Base-by-base conservation (phyloP, 805 yeast genomes). In the Scheffersomyces coipomensis region DNA sequence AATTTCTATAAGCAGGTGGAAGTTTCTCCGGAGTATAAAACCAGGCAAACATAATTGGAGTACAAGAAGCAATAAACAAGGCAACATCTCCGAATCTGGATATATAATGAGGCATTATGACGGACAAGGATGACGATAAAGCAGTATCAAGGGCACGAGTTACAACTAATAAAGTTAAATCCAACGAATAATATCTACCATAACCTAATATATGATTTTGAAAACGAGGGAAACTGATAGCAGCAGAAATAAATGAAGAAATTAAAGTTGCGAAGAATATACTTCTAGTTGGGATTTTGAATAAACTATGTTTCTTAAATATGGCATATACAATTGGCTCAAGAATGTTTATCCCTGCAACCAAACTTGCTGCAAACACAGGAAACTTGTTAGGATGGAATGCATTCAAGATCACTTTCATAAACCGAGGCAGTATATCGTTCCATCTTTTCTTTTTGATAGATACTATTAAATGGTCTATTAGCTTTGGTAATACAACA, bases 1-100 rank as follows among this genome's bases (percentile, higher is more conserved):
- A 73, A 36, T 57, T 56, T 19, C 61, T 52, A 46, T 74, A 73
- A 5, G 73, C 62, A 5, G 65, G 68, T n/a, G 76, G 73, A 27
- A 73, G 55, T 19, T 52, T 45, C 8, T 60, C 57, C 2, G 76
- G 77, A 37, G 55, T 41, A 53, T 46, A 66, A 40, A 66, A 66
- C 71, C 71, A 66, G 11, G 62, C 45, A 40, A 43, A 60, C 72
- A 66, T 66, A 35, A 66, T 64, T 16, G 57, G 50, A n/a, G 55
- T 39, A 37, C 64, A 50, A 12, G 66, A 55, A 0, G 45, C 52
- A 15, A 56, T 51, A 34, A 65, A 66, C 12, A 65, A 45, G 2
- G 45, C 37, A 0, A 58, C 64, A 45, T 66, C 72, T 2, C 63
- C 64, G 17, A 38, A 44, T 8, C 39, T 37, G 2, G 34, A 26